phyloP scores from a whole-genome alignment of 2,329 filamentous ascomycete genomes.

The Dothideomycetidae sp. region DNA sequence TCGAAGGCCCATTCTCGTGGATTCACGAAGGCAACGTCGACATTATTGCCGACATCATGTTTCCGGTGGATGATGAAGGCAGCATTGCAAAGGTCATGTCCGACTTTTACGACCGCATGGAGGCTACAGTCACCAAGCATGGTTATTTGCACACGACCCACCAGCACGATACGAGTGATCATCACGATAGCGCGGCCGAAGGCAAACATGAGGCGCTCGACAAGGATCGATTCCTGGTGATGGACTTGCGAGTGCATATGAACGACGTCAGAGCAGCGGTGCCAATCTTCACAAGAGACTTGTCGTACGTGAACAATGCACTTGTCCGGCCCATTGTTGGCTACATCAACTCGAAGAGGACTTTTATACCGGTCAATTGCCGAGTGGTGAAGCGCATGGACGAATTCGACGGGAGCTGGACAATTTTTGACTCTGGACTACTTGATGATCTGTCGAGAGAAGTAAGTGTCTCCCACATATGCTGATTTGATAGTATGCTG shows the following conservation, averaged over 20 bases:
- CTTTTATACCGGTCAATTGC: constrained; percentile 90
- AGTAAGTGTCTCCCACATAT: constrained; percentile 27
- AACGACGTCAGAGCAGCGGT: constrained; percentile 90
- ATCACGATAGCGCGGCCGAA: constrained; percentile 11
- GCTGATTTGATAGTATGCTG: not conserved
- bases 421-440: constrained; percentile 79
- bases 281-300: constrained; percentile 77
- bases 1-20: constrained; percentile 91
- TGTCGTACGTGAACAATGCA: constrained; percentile 93
- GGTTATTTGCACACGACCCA: constrained; percentile 35
- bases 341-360: constrained; percentile 90
- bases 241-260: constrained; percentile 87
- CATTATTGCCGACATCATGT: constrained; percentile 89
- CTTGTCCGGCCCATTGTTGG: constrained; percentile 91
- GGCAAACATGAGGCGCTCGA: constrained; percentile 24
- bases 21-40: constrained; percentile 96
- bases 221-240: constrained; percentile 68
- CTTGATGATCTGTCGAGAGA: constrained; percentile 90
- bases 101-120: constrained; percentile 93
- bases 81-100: constrained; percentile 87
- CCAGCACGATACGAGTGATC: constrained; percentile 15
- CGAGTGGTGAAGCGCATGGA: constrained; percentile 76
- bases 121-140: constrained; percentile 76
- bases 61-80: constrained; percentile 75
- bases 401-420: constrained; percentile 95